phyloP scores from a whole-genome alignment of 106 monocot species.

The Dendrobium huoshanense region DNA sequence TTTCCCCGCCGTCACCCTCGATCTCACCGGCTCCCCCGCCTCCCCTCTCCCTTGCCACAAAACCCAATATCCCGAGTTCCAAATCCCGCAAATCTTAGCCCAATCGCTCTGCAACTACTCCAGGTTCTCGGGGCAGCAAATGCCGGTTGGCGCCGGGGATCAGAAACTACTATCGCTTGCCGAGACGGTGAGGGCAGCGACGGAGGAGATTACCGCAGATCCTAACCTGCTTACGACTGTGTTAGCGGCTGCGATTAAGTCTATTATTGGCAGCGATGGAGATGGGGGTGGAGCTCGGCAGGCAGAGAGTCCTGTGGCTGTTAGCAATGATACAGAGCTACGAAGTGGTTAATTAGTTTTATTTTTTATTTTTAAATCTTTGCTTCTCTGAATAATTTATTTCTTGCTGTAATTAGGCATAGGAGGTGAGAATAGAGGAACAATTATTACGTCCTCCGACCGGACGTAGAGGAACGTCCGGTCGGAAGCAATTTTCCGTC shows the following conservation, averaged over 20 bases:
- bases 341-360: background rate
- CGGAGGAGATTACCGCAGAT: constrained; percentile 51
- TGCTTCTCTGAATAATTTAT: background rate
- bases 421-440: background rate
- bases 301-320: too few species aligned
- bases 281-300: too few species aligned
- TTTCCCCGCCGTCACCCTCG: constrained; percentile 87
- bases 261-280: constrained; percentile 33
- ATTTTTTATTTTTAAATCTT: background rate
- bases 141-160: constrained; percentile 17
- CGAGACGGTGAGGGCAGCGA: constrained; percentile 55
- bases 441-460: too few species aligned
- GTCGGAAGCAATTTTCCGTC: too few species aligned
- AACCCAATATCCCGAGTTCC: constrained; percentile 20
- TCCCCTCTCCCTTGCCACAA: constrained; percentile 4
- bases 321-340: background rate
- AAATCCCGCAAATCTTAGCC: constrained; percentile 34
- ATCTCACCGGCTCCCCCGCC: constrained; percentile 54
- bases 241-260: constrained; percentile 60
- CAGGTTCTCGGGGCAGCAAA: constrained; percentile 68
- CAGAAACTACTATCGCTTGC: constrained; percentile 14
- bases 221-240: constrained; percentile 59
- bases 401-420: background rate
- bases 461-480: too few species aligned
- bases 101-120: constrained; percentile 49